These are phyloP conservation scores for Malania oleifera DNA, from an alignment of 164 flowering plant species.

Conservation along the genomic window DNA sequence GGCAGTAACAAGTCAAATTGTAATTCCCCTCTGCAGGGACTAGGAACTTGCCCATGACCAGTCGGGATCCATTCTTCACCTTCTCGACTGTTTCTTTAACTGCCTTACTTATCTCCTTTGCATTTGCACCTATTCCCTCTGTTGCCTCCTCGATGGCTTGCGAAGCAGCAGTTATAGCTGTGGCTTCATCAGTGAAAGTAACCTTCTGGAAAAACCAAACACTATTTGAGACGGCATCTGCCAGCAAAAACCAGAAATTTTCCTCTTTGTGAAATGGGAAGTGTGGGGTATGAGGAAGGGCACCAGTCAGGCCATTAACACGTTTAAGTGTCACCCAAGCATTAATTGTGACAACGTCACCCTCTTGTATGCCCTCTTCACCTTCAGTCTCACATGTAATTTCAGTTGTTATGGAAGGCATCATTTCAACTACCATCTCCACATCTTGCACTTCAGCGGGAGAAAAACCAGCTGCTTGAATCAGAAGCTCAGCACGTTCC, in stretches of 20 bases:
- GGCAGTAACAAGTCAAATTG: conserved; percentile 61
- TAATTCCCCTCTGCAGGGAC: conserved; percentile 84
- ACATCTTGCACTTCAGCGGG: conserved; percentile 58
- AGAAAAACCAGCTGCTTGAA: conserved; percentile 71
- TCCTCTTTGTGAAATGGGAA: conserved; percentile 95
- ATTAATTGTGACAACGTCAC: conserved; percentile 82
- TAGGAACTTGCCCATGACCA: conserved; percentile 74
- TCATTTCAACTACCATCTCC: conserved; percentile 77
- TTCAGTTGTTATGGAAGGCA: conserved; percentile 68
- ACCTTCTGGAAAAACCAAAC: conserved; percentile 87
- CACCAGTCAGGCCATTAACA: conserved; percentile 64
- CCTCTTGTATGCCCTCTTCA: conserved; percentile 95
- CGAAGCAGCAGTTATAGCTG: conserved; percentile 69
- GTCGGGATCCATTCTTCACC: conserved; percentile 64
- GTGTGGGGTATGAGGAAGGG: conserved; percentile 84
- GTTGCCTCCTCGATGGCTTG: conserved; percentile 65
- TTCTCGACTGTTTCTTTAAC: conserved; percentile 69
- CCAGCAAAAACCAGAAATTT: conserved; percentile 79
- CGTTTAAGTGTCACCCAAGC: conserved; percentile 85
- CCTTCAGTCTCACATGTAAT: conserved; percentile 89
- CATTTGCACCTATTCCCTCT: conserved; percentile 68
- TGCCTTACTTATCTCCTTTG: conserved; percentile 48
- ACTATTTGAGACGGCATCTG: conserved; percentile 61
- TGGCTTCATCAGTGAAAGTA: conserved; percentile 77
- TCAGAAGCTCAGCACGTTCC: conserved; percentile 72